Evolutionary conservation across 352 stramenopile species (phyloP), one percentile per base, ranked within the genome.

Genomic region (Phytophthora vignae): DNA sequence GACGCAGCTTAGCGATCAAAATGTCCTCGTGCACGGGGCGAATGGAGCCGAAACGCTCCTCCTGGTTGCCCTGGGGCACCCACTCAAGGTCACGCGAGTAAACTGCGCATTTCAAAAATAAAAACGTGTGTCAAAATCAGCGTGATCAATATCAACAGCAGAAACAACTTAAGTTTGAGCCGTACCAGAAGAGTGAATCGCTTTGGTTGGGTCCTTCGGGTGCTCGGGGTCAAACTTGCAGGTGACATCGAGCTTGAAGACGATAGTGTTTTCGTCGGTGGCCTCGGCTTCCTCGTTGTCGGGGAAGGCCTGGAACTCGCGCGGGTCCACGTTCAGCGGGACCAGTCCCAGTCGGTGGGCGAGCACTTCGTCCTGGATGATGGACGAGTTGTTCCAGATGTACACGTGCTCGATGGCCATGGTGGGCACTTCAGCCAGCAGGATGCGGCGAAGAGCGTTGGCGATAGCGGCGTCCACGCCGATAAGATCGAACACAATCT

Each of bases 201-300:
- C 87, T 71, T 94, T 94, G 29, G 80, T 82, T 3, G 80, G 78
- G 66, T 92, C 85, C 53, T 88, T 87, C 25, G 87, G 83, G 65
- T 92, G 74, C 21, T 82, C 81, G 1, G 86, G 84, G 67, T 94
- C 84, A 38, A 76, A 84, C 55, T 81, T 90, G 78, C 96, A 98
- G 3, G 85, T 96, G 8, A 99, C 92, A 52, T 98, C 90, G 22
- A 99, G 82, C 81, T 97, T 96, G 73, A 99, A 99, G 14, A 99
- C 97, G 66, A 99, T 89, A 3, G 96, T 99, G 84, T 99, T 99
- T 59, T 97, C 90, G 82, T 99, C 96, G 0, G 93, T 98, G 19
- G 90, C 82, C 55, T 98, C 93, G 3, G 89, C 90, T 63, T 97
- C 90, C 38, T 97, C 90, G 54, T 96, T 83, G 64, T 96, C 88